Base-by-base conservation (phyloP, 192 early-diverging fungal genomes). In the Anaeromyces robustus region DNA sequence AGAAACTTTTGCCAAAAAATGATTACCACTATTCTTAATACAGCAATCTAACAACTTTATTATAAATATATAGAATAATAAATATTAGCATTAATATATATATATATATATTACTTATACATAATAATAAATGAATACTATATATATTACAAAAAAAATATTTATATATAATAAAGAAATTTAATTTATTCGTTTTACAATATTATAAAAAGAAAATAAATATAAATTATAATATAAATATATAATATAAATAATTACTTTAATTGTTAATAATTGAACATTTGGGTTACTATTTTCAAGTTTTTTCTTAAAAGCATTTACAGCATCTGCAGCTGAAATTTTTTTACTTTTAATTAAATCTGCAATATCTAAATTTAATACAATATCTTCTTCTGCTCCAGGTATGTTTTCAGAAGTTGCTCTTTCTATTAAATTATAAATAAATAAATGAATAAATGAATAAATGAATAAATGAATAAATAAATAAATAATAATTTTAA, bases 321-420 rank as follows among this genome's bases (percentile, higher is more conserved):
- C 88, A 12, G 93, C 94, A 17, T 94, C 89, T 83, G 94, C 95
- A 81, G 95, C 86, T 29, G 89, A 82, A 29, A 90, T 89, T 79
- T 92, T 87, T 85, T 97, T 97, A 83, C 93, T 91, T 80, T 96
- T 93, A 80, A 99, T 92, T 84, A 93, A 92, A 88, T 99, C 98
- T 77, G 92, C 93, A 84, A 99, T 96, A 81, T 98, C 96, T 39
- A 98, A 52, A 80, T 92, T 91, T 2, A 91, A 82, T 7, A 89
- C 89, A 26, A 97, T 87, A 88, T 99, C 94, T 78, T 95, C 95
- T 83, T 91, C 86, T 78, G 95, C 95, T 41, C 88, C 89, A 77
- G 95, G 96, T 12, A 97, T 84, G 83, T 94, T 93, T 84, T 99
- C 98, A 11, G 93, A 92, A 29, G 97, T 98, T 52, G 96, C 95